Percentiles rank a stretch among this genome's conserved stretches.
phyloP scores from a whole-genome alignment of 306 rosid species.

The Psophocarpus tetragonolobus region DNA sequence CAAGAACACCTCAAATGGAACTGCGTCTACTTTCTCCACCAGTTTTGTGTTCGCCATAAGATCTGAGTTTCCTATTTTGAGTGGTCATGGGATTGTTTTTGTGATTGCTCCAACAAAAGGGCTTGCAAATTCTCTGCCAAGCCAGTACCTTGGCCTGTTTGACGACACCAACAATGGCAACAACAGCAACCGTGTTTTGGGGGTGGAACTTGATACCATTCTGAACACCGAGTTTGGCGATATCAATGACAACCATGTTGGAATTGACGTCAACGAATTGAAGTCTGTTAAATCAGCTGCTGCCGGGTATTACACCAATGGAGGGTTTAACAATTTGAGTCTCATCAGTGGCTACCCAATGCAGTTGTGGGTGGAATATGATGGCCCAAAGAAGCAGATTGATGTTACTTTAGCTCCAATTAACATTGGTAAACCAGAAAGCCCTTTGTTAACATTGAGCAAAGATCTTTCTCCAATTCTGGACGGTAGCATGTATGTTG shows the following conservation, averaged over 20 bases:
- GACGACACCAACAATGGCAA: conserved; percentile 47
- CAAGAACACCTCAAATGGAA: conserved; percentile 42
- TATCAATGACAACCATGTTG: conserved; percentile 68
- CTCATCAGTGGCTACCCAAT: conserved; percentile 53
- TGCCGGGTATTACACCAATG: conserved; percentile 44
- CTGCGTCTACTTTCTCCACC: conserved; percentile 56
- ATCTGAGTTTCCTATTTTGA: conserved; percentile 35
- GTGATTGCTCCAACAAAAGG: conserved; percentile 54
- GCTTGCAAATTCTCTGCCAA: conserved; percentile 41
- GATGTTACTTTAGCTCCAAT: conserved; percentile 62
- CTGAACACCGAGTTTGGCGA: conserved; percentile 47
- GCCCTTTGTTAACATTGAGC: conserved; percentile 48
- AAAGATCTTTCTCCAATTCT: conserved; percentile 55
- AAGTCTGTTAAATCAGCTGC: conserved; percentile 27
- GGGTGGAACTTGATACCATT: conserved; percentile 67
- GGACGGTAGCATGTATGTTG: conserved; percentile 49
- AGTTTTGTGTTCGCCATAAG: conserved; percentile 61
- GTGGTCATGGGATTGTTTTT: conserved; percentile 69
- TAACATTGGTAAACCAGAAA: conserved; percentile 42
- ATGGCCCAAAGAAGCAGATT: conserved; percentile 38
- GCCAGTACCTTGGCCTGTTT: conserved; percentile 63
- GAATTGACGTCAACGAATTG: conserved; percentile 61
- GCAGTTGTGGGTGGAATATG: conserved; percentile 75
- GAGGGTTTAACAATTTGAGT: conserved; percentile 38
- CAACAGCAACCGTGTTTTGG: conserved; percentile 44